These are phyloP conservation scores for Huntiella moniliformis DNA, from an alignment of 2,329 filamentous ascomycete species.

Conservation along the genomic window DNA sequence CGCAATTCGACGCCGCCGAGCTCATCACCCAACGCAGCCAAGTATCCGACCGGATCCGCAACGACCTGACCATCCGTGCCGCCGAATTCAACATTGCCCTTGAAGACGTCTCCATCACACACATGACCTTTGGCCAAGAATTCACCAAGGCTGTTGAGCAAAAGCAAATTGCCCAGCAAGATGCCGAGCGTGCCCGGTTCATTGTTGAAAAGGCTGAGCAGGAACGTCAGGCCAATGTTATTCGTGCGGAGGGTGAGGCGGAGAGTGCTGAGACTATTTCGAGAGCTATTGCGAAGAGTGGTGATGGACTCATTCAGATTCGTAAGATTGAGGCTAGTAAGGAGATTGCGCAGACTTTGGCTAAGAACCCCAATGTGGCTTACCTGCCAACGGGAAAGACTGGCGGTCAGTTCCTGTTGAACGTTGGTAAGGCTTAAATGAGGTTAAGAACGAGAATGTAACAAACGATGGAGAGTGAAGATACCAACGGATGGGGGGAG, in stretches of 20 bases:
- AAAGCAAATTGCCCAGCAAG: slow-evolving; percentile 99
- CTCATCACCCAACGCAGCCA: slow-evolving; percentile 98
- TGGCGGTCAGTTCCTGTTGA: slow-evolving; percentile 36
- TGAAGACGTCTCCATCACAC: slow-evolving; percentile 96
- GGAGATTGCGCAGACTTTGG: slow-evolving; percentile 82
- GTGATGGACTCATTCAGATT: slow-evolving; percentile 88
- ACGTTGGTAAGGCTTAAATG: slow-evolving; percentile 26
- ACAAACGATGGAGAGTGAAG: not conserved
- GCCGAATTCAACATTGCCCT: slow-evolving; percentile 97
- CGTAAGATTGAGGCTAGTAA: slow-evolving; percentile 90
- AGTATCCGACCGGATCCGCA: slow-evolving; percentile 83
- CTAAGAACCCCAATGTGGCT: slow-evolving; percentile 83
- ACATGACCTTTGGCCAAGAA: slow-evolving; percentile 99
- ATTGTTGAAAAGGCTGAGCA: slow-evolving; percentile 98
- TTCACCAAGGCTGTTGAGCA: slow-evolving; percentile 98
- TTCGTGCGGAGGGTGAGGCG: slow-evolving; percentile 92
- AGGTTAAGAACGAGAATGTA: not conserved
- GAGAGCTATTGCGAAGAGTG: slow-evolving; percentile 80
- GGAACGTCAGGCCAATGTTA: slow-evolving; percentile 95
- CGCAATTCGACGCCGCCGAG: slow-evolving; percentile 95
- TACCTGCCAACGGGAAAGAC: slow-evolving; percentile 71
- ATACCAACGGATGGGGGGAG: not conserved
- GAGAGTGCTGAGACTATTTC: slow-evolving; percentile 91
- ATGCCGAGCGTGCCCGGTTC: slow-evolving; percentile 91
- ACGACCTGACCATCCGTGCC: slow-evolving; percentile 79